phyloP scores from a whole-genome alignment of 805 yeast genomes.

The Candida quercuum region DNA sequence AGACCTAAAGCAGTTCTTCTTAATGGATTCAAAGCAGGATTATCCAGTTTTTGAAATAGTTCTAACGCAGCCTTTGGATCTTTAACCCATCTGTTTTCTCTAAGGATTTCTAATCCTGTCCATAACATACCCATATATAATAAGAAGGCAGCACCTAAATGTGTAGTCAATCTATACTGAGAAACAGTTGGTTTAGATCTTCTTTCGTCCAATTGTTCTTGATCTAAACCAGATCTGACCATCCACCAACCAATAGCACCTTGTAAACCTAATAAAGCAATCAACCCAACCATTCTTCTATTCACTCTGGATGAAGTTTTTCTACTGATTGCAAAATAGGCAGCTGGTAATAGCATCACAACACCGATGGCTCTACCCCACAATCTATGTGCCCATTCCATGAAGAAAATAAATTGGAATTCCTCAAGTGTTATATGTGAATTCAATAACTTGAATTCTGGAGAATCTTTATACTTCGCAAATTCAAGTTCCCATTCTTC shows the following conservation, averaged over 20 bases:
- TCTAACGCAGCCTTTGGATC: constrained; percentile 54
- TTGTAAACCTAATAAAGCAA: constrained; percentile 81
- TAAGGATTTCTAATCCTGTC: constrained; percentile 80
- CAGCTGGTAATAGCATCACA: constrained; percentile 77
- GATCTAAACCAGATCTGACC: constrained; percentile 93
- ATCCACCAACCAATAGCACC: constrained; percentile 99
- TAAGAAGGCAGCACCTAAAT: constrained; percentile 86
- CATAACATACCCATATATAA: constrained; percentile 86
- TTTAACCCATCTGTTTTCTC: constrained; percentile 65
- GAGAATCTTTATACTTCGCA: constrained; percentile 72
- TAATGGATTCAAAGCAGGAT: constrained; percentile 52
- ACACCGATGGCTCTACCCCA: constrained; percentile 90
- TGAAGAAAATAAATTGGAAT: constrained; percentile 87
- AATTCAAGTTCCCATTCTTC: constrained; percentile 86
- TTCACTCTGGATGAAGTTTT: constrained; percentile 66
- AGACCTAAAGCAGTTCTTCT: constrained; percentile 53
- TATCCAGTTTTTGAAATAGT: constrained; percentile 52
- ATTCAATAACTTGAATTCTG: constrained; percentile 87
- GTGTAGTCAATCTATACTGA: constrained; percentile 90
- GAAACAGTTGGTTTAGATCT: constrained; percentile 96
- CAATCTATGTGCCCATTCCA: constrained; percentile 97
- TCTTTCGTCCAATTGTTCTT: constrained; percentile 68
- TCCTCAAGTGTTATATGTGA: constrained; percentile 87
- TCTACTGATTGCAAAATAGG: constrained; percentile 66
- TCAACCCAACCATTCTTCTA: constrained; percentile 61